Conservation (phyloP, 306 rosid species). For the Cicer arietinum region DNA sequence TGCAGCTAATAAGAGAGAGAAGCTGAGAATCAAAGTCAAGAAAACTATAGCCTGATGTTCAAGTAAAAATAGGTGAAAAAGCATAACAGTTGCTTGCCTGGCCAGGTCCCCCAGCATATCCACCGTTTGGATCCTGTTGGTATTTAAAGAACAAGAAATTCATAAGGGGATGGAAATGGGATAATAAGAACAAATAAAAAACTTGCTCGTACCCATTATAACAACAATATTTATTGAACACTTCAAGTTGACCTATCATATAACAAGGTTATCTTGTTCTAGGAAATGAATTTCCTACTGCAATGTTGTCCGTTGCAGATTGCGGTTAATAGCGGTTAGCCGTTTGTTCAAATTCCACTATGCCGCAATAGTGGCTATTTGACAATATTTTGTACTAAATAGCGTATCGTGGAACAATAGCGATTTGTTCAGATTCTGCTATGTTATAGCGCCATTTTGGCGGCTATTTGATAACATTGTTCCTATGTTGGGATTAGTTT, state of each 20-base stretch:
- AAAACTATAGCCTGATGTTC: constrained; percentile 30
- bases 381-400: too few species aligned
- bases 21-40: constrained; percentile 25
- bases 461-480: too few species aligned
- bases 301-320: too few species aligned
- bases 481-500: not conserved
- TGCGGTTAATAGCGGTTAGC: too few species aligned
- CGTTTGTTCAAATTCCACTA: too few species aligned
- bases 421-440: too few species aligned
- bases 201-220: not conserved
- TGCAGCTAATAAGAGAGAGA: not conserved
- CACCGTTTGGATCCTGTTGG: constrained; percentile 83
- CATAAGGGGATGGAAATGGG: constrained; percentile 3
- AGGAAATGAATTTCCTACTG: not conserved
- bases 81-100: constrained; percentile 68
- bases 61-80: constrained; percentile 24
- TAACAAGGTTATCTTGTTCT: not conserved
- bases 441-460: too few species aligned
- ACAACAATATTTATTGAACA: not conserved
- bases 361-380: too few species aligned
- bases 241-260: not conserved
- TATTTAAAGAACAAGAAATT: constrained; percentile 35
- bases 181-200: not conserved
- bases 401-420: too few species aligned
- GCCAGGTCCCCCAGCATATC: constrained; percentile 96